Conservation (phyloP, 2,329 filamentous ascomycete genomes). For the Fusarium robinianum region DNA sequence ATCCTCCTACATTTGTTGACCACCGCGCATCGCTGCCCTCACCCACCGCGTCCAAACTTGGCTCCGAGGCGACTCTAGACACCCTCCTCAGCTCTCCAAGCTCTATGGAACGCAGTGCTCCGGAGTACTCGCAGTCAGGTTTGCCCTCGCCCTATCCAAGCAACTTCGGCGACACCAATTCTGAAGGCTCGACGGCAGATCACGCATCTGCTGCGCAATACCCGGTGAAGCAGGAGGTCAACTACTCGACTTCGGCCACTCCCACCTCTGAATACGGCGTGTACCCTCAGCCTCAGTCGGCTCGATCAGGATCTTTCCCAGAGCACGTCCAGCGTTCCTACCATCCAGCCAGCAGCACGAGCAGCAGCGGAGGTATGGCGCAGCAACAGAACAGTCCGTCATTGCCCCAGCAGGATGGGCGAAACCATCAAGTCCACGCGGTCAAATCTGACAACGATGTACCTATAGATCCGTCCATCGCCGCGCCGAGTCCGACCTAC, state of each 20-base stretch:
- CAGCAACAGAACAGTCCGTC: constrained; percentile 98
- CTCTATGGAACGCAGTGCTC: constrained; percentile 65
- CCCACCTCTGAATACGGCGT: constrained; percentile 88
- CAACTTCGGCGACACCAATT: constrained; percentile 70
- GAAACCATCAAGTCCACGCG: constrained; percentile 75
- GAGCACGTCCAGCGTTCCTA: constrained; percentile 87
- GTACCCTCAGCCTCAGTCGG: constrained; percentile 70
- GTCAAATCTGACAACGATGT: constrained; percentile 95
- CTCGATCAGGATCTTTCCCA: constrained; percentile 82
- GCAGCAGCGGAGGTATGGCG: constrained; percentile 87
- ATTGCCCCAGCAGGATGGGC: constrained; percentile 80
- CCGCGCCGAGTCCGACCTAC: constrained; percentile 90
- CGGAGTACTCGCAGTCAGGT: constrained; percentile 87
- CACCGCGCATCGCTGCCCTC: constrained; percentile 32
- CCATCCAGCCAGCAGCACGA: constrained; percentile 75
- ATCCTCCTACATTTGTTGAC: constrained; percentile 40
- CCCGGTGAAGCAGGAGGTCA: constrained; percentile 78
- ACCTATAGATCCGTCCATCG: constrained; percentile 99
- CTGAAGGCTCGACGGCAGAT: constrained; percentile 89
- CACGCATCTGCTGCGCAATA: constrained; percentile 92
- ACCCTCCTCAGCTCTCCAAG: constrained; percentile 34
- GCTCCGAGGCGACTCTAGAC: constrained; percentile 36
- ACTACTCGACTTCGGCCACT: constrained; percentile 77
- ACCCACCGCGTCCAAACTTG: constrained; percentile 27
- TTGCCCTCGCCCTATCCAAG: constrained; percentile 75